Evolutionary conservation across 495 filamentous ascomycete genomes (phyloP).

Genomic region (Parachaetomium inaequale): DNA sequence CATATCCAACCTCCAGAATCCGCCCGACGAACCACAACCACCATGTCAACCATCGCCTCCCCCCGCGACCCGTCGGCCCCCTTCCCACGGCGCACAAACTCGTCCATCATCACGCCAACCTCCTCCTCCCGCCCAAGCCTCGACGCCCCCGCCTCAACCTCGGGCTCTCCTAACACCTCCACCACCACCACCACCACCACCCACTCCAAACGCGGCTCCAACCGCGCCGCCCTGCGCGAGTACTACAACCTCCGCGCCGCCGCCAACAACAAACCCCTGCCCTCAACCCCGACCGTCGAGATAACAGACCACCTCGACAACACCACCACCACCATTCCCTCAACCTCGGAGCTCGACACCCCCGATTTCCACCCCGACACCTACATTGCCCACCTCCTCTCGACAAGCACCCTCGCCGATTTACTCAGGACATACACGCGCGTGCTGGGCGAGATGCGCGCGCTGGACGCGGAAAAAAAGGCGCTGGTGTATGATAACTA

Average conservation of each 20-base stretch:
- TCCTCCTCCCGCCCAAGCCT: constrained; percentile 73
- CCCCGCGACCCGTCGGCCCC: constrained; percentile 53
- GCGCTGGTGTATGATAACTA: constrained; percentile 98
- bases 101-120: constrained; percentile 49
- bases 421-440: constrained; percentile 61
- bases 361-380: constrained; percentile 52
- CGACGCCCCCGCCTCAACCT: constrained; percentile 56
- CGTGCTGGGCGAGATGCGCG: constrained; percentile 73
- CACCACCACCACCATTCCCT: constrained; percentile 10
- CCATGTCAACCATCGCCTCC: constrained; percentile 76
- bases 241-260: constrained; percentile 72
- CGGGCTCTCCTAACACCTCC: constrained; percentile 50
- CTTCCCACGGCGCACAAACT: constrained; percentile 39
- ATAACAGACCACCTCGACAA: constrained; percentile 30
- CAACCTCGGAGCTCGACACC: constrained; percentile 49
- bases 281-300: constrained; percentile 38
- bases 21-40: not conserved
- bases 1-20: not conserved
- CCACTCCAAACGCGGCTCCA: constrained; percentile 39
- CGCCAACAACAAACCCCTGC: constrained; percentile 14
- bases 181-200: constrained; percentile 45
- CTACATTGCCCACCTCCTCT: constrained; percentile 63
- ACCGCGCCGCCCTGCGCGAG: constrained; percentile 79
- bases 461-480: constrained; percentile 91
- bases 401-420: constrained; percentile 59